These are phyloP conservation scores for Dendrobium officinale DNA, from an alignment of 106 monocot genomes.

Conservation along the genomic window DNA sequence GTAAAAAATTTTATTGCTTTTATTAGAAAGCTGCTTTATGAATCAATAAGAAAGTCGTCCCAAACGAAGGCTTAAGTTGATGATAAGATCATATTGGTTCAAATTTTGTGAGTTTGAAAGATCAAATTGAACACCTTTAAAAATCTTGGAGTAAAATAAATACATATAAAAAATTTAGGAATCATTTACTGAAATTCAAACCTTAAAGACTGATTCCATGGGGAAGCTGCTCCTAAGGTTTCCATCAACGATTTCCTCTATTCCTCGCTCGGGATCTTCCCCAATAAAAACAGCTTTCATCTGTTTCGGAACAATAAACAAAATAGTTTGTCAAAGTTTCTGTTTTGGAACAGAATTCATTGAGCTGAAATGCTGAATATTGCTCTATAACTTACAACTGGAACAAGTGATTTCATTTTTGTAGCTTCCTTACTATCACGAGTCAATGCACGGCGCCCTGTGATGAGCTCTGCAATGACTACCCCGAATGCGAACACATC, in stretches of 20 bases:
- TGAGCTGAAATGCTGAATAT: too few species aligned
- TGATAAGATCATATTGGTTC: too few species aligned
- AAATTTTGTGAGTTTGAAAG: too few species aligned
- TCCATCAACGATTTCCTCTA: conserved; percentile 32
- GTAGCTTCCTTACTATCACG: conserved; percentile 28
- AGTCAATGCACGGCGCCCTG: conserved; percentile 34
- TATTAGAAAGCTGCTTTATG: too few species aligned
- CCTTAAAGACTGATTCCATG: conserved; percentile 39
- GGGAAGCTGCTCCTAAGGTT: conserved; percentile 36
- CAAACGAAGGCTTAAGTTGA: too few species aligned
- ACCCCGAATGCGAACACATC: conserved; percentile 58
- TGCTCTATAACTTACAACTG: conserved; percentile 25
- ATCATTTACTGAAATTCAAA: conserved; percentile 1
- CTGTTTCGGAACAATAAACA: conserved; percentile 12
- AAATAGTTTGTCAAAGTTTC: background rate
- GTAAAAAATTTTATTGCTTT: too few species aligned
- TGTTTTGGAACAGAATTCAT: too few species aligned
- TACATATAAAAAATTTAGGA: too few species aligned
- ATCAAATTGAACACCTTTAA: too few species aligned
- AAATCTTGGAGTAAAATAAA: too few species aligned
- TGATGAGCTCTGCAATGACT: conserved; percentile 47
- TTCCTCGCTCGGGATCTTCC: conserved; percentile 24
- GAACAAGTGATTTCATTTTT: conserved; percentile 26
- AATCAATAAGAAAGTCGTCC: too few species aligned
- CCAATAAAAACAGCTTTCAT: conserved; percentile 23